These are phyloP conservation scores for Pontederia crassipes DNA, from an alignment of 176 grass and related monocot genomes.

Conservation along the genomic window DNA sequence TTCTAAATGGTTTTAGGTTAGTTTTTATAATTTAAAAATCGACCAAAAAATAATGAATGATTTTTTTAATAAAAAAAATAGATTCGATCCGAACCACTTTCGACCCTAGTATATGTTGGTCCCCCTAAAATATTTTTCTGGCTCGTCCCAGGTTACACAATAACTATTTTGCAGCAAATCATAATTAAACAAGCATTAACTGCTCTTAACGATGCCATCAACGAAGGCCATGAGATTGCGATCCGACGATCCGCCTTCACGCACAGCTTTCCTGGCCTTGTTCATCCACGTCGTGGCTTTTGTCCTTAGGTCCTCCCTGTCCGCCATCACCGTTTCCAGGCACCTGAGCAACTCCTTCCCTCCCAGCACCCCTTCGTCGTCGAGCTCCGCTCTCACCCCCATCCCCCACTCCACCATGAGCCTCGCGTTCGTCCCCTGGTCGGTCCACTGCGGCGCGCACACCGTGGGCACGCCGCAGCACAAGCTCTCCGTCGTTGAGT, in stretches of 20 bases:
- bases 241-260: conserved; percentile 4
- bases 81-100: too few species aligned
- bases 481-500: conserved; percentile 50
- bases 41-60: too few species aligned
- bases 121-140: too few species aligned
- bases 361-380: conserved; percentile 38
- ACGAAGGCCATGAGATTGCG: conserved; percentile 8
- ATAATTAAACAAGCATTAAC: too few species aligned
- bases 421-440: conserved; percentile 54
- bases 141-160: too few species aligned
- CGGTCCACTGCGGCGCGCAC: conserved; percentile 44
- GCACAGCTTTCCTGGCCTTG: background rate
- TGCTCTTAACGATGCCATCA: too few species aligned
- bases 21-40: too few species aligned
- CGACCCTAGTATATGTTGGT: too few species aligned
- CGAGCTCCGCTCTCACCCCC: conserved; percentile 35
- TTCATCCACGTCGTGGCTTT: conserved; percentile 3
- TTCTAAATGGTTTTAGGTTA: too few species aligned
- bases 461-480: conserved; percentile 45
- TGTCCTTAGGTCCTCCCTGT: background rate
- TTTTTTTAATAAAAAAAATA: too few species aligned
- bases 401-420: conserved; percentile 44
- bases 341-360: conserved; percentile 45
- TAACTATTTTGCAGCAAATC: too few species aligned
- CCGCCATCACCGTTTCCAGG: background rate